phyloP scores from a whole-genome alignment of 2,329 filamentous ascomycete species.

The Xylariaceae sp. region DNA sequence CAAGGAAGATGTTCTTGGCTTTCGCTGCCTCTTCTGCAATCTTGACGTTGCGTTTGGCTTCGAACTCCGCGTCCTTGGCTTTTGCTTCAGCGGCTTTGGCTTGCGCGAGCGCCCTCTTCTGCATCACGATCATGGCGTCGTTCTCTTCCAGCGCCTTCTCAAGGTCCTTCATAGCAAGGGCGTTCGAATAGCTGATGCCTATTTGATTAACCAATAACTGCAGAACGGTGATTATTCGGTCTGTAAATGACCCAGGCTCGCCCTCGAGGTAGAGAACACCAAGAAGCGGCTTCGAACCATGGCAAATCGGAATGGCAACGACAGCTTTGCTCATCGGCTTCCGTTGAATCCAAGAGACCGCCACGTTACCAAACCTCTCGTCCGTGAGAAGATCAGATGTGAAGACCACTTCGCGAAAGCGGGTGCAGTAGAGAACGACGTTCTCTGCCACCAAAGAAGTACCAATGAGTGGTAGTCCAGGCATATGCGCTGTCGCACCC shows the following conservation, averaged over 20 bases:
- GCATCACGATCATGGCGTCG: slow-evolving; percentile 69
- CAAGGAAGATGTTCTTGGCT: slow-evolving; percentile 75
- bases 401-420: slow-evolving; percentile 71
- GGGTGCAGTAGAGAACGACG: slow-evolving; percentile 69
- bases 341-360: slow-evolving; percentile 59
- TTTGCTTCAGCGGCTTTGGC: slow-evolving; percentile 69
- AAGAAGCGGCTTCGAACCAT: slow-evolving; percentile 64
- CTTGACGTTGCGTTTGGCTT: slow-evolving; percentile 73
- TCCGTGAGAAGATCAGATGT: slow-evolving; percentile 68
- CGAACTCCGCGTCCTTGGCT: slow-evolving; percentile 69
- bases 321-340: slow-evolving; percentile 68
- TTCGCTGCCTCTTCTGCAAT: slow-evolving; percentile 78
- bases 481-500: slow-evolving; percentile 61
- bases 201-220: slow-evolving; percentile 75
- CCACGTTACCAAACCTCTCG: slow-evolving; percentile 72
- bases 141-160: slow-evolving; percentile 76
- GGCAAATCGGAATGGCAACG: slow-evolving; percentile 73
- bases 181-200: slow-evolving; percentile 65
- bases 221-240: slow-evolving; percentile 62
- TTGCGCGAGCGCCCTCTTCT: slow-evolving; percentile 67
- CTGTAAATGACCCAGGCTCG: slow-evolving; percentile 69
- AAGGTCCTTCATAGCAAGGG: slow-evolving; percentile 61
- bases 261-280: slow-evolving; percentile 74
- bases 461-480: slow-evolving; percentile 58
- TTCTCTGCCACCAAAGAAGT: slow-evolving; percentile 69